These are phyloP conservation scores for Leptosphaerulina australis DNA, from an alignment of 2,329 filamentous ascomycete genomes.

Conservation along the genomic window DNA sequence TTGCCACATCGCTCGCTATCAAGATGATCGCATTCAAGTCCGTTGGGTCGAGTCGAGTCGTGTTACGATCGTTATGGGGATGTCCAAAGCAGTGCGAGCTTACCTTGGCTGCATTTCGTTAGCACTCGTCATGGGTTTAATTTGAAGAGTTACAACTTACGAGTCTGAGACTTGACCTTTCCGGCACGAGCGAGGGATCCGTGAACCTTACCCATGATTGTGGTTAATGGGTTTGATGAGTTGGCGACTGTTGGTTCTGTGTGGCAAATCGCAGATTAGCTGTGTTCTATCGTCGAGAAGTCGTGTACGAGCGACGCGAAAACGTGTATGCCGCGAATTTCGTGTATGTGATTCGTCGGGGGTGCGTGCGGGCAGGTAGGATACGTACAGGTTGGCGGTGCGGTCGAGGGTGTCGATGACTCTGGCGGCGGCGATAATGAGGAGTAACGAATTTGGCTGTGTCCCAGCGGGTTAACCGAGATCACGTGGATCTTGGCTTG, in stretches of 20 bases:
- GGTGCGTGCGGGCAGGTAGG: slow-evolving; percentile 13
- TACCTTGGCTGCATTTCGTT: slow-evolving; percentile 37
- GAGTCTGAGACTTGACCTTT: slow-evolving; percentile 80
- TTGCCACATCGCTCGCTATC: not conserved
- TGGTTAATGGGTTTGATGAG: slow-evolving; percentile 48
- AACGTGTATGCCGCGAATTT: slow-evolving; percentile 13
- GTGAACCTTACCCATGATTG: slow-evolving; percentile 91
- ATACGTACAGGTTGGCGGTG: slow-evolving; percentile 46
- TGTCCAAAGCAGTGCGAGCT: slow-evolving; percentile 11
- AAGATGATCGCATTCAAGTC: not conserved
- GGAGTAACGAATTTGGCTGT: slow-evolving; percentile 33
- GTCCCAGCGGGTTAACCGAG: slow-evolving; percentile 33
- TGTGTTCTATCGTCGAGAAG: slow-evolving; percentile 13
- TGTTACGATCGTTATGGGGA: not conserved
- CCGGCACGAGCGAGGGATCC: slow-evolving; percentile 93
- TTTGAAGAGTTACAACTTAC: slow-evolving; percentile 24
- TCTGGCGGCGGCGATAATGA: slow-evolving; percentile 36
- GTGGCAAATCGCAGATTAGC: slow-evolving; percentile 45
- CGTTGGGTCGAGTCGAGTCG: not conserved
- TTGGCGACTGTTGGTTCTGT: slow-evolving; percentile 34
- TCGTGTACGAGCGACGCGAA: slow-evolving; percentile 9
- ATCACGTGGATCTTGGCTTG: slow-evolving; percentile 33
- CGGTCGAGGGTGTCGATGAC: slow-evolving; percentile 43
- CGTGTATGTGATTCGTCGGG: slow-evolving; percentile 7
- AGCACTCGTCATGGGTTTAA: slow-evolving; percentile 16